phyloP scores from a whole-genome alignment of 192 early-diverging fungal genomes.

The Thamnidium elegans region DNA sequence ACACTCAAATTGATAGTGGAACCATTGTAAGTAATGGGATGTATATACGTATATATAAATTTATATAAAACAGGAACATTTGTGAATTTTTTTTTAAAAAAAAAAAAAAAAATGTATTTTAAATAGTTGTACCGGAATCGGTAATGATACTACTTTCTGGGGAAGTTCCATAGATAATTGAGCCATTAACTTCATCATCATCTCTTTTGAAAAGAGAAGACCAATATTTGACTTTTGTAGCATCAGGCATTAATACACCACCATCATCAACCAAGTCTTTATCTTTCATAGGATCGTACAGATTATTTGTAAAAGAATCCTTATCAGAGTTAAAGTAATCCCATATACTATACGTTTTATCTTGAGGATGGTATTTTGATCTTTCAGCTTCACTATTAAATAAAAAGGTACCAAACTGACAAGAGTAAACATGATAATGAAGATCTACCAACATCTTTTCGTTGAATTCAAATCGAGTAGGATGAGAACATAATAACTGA shows the following conservation, averaged over 20 bases:
- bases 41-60: no score
- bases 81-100: no score
- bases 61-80: no score
- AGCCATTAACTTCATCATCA: constrained; percentile 54
- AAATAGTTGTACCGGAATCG: no score
- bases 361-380: constrained; percentile 37
- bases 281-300: constrained; percentile 56
- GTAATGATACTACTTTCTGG: neutral
- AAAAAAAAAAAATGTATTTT: no score
- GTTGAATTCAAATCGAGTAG: constrained; percentile 91
- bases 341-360: constrained; percentile 67
- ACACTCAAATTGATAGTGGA: no score
- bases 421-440: constrained; percentile 84
- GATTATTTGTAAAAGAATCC: constrained; percentile 55
- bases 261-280: constrained; percentile 43
- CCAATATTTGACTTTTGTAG: constrained; percentile 72
- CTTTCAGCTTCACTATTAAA: constrained; percentile 89
- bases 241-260: constrained; percentile 65
- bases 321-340: constrained; percentile 64
- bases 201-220: constrained; percentile 58
- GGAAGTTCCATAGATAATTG: constrained; percentile 3
- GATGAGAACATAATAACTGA: constrained; percentile 85
- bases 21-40: no score
- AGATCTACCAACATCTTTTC: constrained; percentile 78
- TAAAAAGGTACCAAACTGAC: constrained; percentile 93